Conservation (phyloP, 148 eudicot species). For the Chenopodium quinoa region DNA sequence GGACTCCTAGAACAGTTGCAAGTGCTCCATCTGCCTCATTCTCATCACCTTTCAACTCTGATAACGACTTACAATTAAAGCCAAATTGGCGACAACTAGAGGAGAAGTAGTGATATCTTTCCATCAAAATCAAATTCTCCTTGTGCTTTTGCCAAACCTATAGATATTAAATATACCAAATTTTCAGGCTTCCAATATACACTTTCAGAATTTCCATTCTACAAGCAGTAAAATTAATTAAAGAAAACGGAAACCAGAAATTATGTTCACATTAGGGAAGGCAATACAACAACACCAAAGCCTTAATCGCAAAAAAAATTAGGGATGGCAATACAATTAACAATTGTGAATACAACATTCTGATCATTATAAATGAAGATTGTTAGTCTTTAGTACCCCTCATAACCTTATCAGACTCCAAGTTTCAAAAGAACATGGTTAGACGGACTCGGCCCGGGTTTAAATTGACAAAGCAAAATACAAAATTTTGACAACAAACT, state of each 20-base stretch:
- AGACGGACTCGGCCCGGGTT: no score
- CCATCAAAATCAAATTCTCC: constrained; percentile 88
- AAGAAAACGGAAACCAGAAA: background rate
- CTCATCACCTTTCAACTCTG: constrained; percentile 75
- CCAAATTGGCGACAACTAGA: constrained; percentile 80
- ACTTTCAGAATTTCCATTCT: background rate
- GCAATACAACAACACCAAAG: background rate
- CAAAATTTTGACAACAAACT: no score
- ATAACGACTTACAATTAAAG: constrained; percentile 53
- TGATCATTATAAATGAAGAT: background rate
- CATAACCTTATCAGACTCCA: background rate
- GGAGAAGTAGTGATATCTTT: constrained; percentile 85
- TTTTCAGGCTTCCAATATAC: background rate
- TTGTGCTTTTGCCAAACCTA: constrained; percentile 88
- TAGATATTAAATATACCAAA: background rate
- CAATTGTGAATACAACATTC: background rate
- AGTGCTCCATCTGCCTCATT: constrained; percentile 89
- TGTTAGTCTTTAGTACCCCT: background rate
- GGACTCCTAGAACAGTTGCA: constrained; percentile 64
- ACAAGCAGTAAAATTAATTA: background rate
- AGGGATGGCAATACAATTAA: no score
- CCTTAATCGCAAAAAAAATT: background rate
- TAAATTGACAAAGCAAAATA: no score
- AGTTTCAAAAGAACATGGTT: background rate
- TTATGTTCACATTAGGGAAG: background rate